A percentile compares a stretch with the other conserved stretches of the same genome.
Evolutionary conservation across 257 asterid genomes (phyloP).

Genomic region (Linaria vulgaris): DNA sequence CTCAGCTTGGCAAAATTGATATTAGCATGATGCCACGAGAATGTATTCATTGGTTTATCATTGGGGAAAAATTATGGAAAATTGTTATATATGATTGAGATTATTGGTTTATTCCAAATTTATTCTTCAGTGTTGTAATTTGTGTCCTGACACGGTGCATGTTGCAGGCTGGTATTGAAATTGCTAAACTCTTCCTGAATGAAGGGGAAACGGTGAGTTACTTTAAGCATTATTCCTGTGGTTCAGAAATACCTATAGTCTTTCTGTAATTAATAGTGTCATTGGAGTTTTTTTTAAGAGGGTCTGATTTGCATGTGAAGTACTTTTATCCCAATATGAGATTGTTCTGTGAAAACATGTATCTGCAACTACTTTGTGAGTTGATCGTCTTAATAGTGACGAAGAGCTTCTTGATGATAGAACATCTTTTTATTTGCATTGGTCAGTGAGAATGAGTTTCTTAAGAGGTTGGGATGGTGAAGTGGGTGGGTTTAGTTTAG

Average conservation of each 20-base stretch:
- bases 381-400: slow-evolving; percentile 1
- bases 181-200: slow-evolving; percentile 86
- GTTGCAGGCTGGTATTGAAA: slow-evolving; percentile 97
- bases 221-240: slow-evolving; percentile 19
- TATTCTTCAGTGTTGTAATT: slow-evolving; percentile 21
- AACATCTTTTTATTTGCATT: background rate
- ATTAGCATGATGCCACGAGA: background rate
- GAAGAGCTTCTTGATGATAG: too few species aligned
- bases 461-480: slow-evolving; percentile 11
- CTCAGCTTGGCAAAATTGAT: slow-evolving; percentile 11
- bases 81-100: background rate
- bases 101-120: background rate
- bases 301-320: background rate
- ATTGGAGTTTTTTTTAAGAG: slow-evolving; percentile 2
- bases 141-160: slow-evolving; percentile 29
- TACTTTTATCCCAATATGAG: slow-evolving; percentile 6
- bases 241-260: slow-evolving; percentile 7
- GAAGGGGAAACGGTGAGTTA: slow-evolving; percentile 82
- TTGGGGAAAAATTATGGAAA: background rate
- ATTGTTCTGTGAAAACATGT: background rate
- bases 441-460: background rate
- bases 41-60: background rate
- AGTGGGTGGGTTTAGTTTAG: background rate
- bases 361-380: slow-evolving; percentile 3
- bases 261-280: slow-evolving; percentile 4